Conservation (phyloP, 306 rosid genomes). For the Quercus cerris region DNA sequence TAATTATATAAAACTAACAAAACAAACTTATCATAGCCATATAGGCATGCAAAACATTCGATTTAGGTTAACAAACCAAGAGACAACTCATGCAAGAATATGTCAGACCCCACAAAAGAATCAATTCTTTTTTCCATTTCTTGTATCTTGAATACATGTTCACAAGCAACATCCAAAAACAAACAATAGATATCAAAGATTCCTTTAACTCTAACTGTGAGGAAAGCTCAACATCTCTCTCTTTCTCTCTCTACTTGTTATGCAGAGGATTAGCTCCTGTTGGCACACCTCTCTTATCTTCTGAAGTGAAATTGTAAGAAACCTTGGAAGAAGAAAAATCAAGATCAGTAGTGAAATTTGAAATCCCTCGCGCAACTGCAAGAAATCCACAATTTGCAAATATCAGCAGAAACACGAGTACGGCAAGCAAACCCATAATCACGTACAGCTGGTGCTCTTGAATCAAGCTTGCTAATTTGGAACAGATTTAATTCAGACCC, state of each 20-base stretch:
- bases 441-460: not conserved
- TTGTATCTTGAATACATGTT: constrained; percentile 16
- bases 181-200: constrained; percentile 43
- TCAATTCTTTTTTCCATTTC: constrained; percentile 15
- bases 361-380: constrained; percentile 27
- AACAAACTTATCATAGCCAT: constrained; percentile 18
- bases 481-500: not conserved
- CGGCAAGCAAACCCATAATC: constrained; percentile 35
- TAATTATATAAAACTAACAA: not conserved
- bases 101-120: constrained; percentile 45
- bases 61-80: constrained; percentile 33
- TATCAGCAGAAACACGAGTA: constrained; percentile 41
- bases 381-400: constrained; percentile 37
- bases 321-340: constrained; percentile 8
- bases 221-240: not conserved
- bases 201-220: constrained; percentile 22
- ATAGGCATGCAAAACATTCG: constrained; percentile 34
- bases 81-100: constrained; percentile 61
- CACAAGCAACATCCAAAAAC: constrained; percentile 36
- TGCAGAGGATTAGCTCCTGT: constrained; percentile 67
- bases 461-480: not conserved
- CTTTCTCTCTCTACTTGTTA: constrained; percentile 33
- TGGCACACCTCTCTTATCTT: constrained; percentile 59
- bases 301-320: constrained; percentile 18
- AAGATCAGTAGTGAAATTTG: constrained; percentile 17